Base-by-base conservation (phyloP, 2,329 filamentous ascomycete species). In the Nectriaceae sp. region DNA sequence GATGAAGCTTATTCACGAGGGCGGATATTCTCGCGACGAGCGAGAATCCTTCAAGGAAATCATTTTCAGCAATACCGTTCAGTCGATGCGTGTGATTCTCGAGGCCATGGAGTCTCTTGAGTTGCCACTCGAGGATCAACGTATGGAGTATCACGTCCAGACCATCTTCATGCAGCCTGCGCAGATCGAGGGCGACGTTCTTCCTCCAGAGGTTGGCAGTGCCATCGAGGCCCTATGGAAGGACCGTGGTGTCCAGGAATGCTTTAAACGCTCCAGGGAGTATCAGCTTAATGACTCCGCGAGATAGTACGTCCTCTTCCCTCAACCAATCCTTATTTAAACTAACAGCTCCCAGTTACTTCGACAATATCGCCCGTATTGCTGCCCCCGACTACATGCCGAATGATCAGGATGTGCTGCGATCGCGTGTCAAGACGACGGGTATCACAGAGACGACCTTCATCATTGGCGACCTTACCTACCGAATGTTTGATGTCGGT, bases 1-100 rank as follows among this genome's bases (percentile, higher is more conserved):
- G 78, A 97, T 99, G 94, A 99, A 97, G 82, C 88, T 99, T 67
- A 99, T 99, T 67, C 90, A 99, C 73, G 94, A 99, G 79, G 94
- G 94, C 57, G 93, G 94, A 62, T 99, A 97, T 78, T 97, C 94
- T 54, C 89, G 93, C 71, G 94, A 97, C 60, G 83, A 87, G 70
- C 78, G 82, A 54, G 82, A 86, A 68, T 85, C 81, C 5, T 86
- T 86, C 76, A 85, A 86, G 70, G 83, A 86, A 63, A 85, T 85
- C 64, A 85, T 87, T 65, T 86, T 85, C 73, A 85, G 80, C 73
- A 87, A 87, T 70, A 85, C 82, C 1, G 82, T 86, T 15, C 83
- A 86, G 67, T 85, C 82, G 31, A 86, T 86, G 83, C 82, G 82
- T 58, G 83, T 85, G 62, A 85, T 87, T 47, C 77, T 86, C 51